Percentiles rank a stretch among this genome's conserved stretches.
Conservation (phyloP, 2,329 filamentous ascomycete species). For the Chaetothyriales sp. region DNA sequence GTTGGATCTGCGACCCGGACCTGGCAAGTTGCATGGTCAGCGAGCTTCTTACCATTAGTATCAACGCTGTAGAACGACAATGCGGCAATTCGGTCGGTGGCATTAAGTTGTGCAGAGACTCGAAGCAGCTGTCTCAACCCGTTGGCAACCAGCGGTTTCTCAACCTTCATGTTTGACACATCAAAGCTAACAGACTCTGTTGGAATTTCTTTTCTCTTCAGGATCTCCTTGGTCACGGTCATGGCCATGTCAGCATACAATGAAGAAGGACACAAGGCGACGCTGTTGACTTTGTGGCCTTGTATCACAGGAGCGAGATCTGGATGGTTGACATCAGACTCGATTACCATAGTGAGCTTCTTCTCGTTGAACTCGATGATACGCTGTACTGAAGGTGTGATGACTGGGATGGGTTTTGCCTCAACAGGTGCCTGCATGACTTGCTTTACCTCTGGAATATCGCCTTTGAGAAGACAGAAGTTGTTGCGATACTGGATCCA, state of each 20-base stretch:
- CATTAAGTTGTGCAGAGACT: conserved; percentile 27
- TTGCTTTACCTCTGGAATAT: not conserved
- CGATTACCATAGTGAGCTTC: conserved; percentile 2
- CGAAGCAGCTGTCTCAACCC: conserved; percentile 7
- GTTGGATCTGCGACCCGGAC: conserved; percentile 24
- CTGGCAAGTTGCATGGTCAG: conserved; percentile 49
- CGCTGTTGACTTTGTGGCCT: conserved; percentile 19
- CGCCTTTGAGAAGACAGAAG: conserved; percentile 24
- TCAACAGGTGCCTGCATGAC: conserved; percentile 15
- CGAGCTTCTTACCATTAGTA: conserved; percentile 39
- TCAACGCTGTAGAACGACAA: conserved; percentile 2
- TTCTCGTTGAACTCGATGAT: conserved; percentile 1
- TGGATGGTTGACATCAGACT: conserved; percentile 12
- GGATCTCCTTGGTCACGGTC: conserved; percentile 19
- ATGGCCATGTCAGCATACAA: conserved; percentile 21
- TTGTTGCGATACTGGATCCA: conserved; percentile 23
- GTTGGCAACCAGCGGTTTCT: conserved; percentile 47
- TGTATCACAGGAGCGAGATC: conserved; percentile 13
- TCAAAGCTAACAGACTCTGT: conserved; percentile 22
- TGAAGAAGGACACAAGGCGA: conserved; percentile 16
- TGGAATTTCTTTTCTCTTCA: conserved; percentile 24
- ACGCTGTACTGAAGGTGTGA: conserved; percentile 1
- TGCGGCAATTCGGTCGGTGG: not conserved
- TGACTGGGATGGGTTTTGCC: conserved; percentile 29
- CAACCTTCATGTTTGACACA: conserved; percentile 24